Evolutionary conservation across 2,329 filamentous ascomycete species (phyloP).

Genomic region (Colletotrichum higginsianum): DNA sequence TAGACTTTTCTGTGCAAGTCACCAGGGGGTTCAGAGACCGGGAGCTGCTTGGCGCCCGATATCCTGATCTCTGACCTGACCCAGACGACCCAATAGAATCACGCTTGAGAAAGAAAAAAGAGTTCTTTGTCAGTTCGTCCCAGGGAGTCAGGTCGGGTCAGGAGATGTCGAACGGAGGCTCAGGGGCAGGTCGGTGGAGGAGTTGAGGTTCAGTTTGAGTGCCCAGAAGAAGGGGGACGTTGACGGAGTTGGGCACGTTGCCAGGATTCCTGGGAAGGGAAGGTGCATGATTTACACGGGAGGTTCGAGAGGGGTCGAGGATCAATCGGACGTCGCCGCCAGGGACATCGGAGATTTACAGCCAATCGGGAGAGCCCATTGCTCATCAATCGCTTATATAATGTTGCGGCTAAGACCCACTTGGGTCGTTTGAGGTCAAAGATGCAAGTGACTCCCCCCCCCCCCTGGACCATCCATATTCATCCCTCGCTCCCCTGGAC

Average conservation of each 20-base stretch:
- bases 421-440: conserved; percentile 33
- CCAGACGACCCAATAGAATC: conserved; percentile 31
- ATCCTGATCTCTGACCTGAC: conserved; percentile 16
- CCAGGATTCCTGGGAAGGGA: conserved; percentile 11
- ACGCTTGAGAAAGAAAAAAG: conserved; percentile 14
- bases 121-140: not conserved
- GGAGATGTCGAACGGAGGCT: conserved; percentile 35
- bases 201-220: conserved; percentile 42
- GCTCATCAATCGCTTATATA: conserved; percentile 15
- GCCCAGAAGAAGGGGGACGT: conserved; percentile 37
- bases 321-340: conserved; percentile 31
- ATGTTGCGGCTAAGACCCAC: conserved; percentile 28
- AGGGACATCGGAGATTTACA: conserved; percentile 25
- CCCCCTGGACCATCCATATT: conserved; percentile 9
- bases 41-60: conserved; percentile 24
- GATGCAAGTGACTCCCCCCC: conserved; percentile 8
- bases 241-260: conserved; percentile 28
- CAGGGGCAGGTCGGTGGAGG: conserved; percentile 36
- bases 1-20: conserved; percentile 21
- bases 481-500: conserved; percentile 4
- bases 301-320: conserved; percentile 35
- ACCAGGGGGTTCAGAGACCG: not conserved
- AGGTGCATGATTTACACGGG: conserved; percentile 38
- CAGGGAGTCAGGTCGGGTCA: conserved; percentile 12
- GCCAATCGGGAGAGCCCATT: conserved; percentile 17